Base-by-base conservation (phyloP, 2,329 filamentous ascomycete species). In the Venturia carpophila region DNA sequence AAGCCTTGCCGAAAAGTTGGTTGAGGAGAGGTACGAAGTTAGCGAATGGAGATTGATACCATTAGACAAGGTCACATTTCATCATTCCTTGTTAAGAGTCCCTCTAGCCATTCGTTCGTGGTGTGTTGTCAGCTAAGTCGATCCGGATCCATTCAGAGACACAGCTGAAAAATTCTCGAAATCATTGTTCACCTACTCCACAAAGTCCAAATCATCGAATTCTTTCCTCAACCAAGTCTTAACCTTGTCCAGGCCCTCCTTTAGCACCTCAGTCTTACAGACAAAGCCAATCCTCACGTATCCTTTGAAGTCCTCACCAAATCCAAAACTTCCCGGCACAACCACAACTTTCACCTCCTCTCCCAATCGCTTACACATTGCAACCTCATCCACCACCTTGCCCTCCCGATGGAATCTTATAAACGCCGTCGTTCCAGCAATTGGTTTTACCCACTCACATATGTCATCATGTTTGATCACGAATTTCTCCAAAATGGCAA, bases 221-320 rank as follows among this genome's bases (percentile, higher is more conserved):
- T 80, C 79, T 70, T 82, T 82, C 69, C 80, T 78, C 76, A 87
- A 79, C 68, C 85, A 87, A 65, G 79, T 74, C 41, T 76, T 77
- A 67, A 83, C 71, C 65, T 79, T 79, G 68, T 84, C 80, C 71
- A 95, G 71, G 0, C 84, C 91, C 68, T 86, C 81, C 70, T 83
- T 79, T 63, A 95, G 71, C n/a, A 90, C 81, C 17, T 85, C 80
- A 0, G 88, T 92, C 69, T 87, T 82, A 70, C 85, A 87, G 0
- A 87, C 89, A 75, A 88, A 94, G 0, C 91, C 90, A 67, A 95
- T 82, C 66, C 91, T 81, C 27, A 95, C 87, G 74, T 85, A 92
- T 2, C 91, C 91, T 69, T 82, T 80, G 71, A 90, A 92, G 58
- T 90, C 86, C 47, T 80, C 74, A 0, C 91, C 91, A 74, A 96